These are phyloP conservation scores for Parmelia sp. DNA, from an alignment of 495 filamentous ascomycete genomes.

Conservation along the genomic window DNA sequence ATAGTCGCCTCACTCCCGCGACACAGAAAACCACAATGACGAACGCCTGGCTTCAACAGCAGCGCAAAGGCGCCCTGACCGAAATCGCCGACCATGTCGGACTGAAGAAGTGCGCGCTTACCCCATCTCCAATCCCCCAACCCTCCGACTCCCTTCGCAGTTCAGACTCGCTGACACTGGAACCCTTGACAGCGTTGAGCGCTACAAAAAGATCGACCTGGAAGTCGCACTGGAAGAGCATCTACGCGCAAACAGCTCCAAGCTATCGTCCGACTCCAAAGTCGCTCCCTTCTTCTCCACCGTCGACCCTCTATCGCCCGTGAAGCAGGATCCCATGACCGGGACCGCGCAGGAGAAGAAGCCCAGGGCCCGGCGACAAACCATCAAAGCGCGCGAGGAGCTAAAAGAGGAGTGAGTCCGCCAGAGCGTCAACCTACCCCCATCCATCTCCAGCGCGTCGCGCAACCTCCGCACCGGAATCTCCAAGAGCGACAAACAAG, in stretches of 20 bases:
- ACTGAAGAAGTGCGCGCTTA: slow-evolving; percentile 57
- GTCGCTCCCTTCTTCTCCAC: slow-evolving; percentile 74
- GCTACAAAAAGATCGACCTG: slow-evolving; percentile 74
- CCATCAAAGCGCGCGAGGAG: slow-evolving; percentile 41
- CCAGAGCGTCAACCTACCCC: slow-evolving; percentile 21
- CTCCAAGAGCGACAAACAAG: background rate
- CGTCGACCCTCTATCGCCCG: slow-evolving; percentile 56
- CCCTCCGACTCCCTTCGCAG: background rate
- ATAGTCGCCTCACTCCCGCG: slow-evolving; percentile 44
- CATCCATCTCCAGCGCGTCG: background rate
- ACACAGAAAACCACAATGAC: slow-evolving; percentile 31
- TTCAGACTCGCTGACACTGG: background rate
- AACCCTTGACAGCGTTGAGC: slow-evolving; percentile 51
- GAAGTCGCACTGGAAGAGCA: slow-evolving; percentile 68
- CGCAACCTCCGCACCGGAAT: background rate
- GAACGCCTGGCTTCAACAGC: slow-evolving; percentile 68
- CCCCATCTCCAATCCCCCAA: slow-evolving; percentile 30
- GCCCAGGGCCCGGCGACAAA: slow-evolving; percentile 28
- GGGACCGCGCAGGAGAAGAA: slow-evolving; percentile 35
- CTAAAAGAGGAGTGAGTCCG: slow-evolving; percentile 39
- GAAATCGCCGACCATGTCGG: slow-evolving; percentile 69
- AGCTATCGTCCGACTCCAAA: slow-evolving; percentile 52
- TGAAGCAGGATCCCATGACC: slow-evolving; percentile 61
- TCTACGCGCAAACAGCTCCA: slow-evolving; percentile 57
- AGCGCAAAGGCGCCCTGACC: slow-evolving; percentile 75